Percentiles rank a stretch among this genome's conserved stretches.
Evolutionary conservation across 2,329 filamentous ascomycete genomes (phyloP).

Genomic region (Aspergillus jensenii): DNA sequence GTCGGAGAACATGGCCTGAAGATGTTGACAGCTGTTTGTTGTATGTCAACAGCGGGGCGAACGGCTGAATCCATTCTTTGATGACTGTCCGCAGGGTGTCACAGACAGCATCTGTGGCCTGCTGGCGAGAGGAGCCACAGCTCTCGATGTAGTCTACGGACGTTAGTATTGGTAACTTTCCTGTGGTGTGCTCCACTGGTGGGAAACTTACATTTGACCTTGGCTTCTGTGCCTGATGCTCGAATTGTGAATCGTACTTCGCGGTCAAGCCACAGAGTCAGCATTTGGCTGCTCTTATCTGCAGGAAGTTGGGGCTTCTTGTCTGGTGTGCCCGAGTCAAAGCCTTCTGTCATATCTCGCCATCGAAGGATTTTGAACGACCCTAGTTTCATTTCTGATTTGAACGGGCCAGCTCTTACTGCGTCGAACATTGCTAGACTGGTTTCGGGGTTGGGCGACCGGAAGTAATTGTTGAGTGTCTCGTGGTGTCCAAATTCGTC

Average conservation of each 20-base stretch:
- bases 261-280: slow-evolving; percentile 59
- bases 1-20: slow-evolving; percentile 34
- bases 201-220: slow-evolving; percentile 56
- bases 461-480: slow-evolving; percentile 64
- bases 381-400: slow-evolving; percentile 50
- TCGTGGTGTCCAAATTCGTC: slow-evolving; percentile 60
- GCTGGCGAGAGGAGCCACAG: slow-evolving; percentile 35
- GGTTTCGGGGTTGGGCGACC: slow-evolving; percentile 54
- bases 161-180: neutral
- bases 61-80: slow-evolving; percentile 40
- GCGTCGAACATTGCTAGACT: slow-evolving; percentile 56
- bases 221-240: slow-evolving; percentile 65
- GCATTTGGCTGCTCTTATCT: slow-evolving; percentile 61
- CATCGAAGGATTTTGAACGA: slow-evolving; percentile 55
- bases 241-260: slow-evolving; percentile 58
- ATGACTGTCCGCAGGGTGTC: slow-evolving; percentile 37
- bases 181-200: neutral
- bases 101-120: slow-evolving; percentile 38
- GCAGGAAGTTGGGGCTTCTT: slow-evolving; percentile 56
- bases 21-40: slow-evolving; percentile 37
- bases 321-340: slow-evolving; percentile 56
- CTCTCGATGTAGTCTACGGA: slow-evolving; percentile 44
- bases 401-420: slow-evolving; percentile 49
- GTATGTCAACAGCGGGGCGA: slow-evolving; percentile 39
- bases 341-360: slow-evolving; percentile 62